phyloP scores from a whole-genome alignment of 768 basidiomycete genomes.

The Wakefieldia striispora region DNA sequence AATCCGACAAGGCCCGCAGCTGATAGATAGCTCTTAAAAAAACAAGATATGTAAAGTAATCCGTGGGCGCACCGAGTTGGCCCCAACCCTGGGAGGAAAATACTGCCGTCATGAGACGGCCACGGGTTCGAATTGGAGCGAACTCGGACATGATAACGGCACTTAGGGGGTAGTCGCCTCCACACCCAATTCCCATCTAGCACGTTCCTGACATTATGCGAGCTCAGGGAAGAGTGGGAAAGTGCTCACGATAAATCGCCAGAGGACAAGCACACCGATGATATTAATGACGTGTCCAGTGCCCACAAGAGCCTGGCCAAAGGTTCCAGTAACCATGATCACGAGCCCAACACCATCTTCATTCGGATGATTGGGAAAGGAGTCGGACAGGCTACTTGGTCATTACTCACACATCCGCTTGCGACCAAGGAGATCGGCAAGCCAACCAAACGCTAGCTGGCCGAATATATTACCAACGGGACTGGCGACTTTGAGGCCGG shows the following conservation, averaged over 20 bases:
- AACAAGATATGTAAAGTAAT: neutral
- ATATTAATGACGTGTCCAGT: constrained; percentile 58
- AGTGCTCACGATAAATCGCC: constrained; percentile 67
- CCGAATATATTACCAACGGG: constrained; percentile 73
- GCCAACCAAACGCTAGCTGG: constrained; percentile 73
- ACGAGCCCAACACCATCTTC: constrained; percentile 55
- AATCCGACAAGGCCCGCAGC: constrained; percentile 67
- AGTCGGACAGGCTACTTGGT: neutral
- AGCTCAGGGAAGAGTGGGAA: neutral
- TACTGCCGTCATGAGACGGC: constrained; percentile 85
- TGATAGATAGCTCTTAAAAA: constrained; percentile 19
- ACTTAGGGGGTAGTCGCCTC: constrained; percentile 81
- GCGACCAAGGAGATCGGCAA: constrained; percentile 73
- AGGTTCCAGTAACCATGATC: constrained; percentile 74
- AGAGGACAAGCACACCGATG: constrained; percentile 71
- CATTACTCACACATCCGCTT: constrained; percentile 70
- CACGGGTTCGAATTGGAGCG: constrained; percentile 70
- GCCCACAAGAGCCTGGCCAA: constrained; percentile 76
- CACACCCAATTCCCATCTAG: constrained; percentile 78
- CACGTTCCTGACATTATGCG: neutral
- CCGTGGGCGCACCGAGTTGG: constrained; percentile 56
- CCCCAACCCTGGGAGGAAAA: constrained; percentile 91
- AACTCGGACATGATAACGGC: constrained; percentile 92
- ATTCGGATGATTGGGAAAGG: constrained; percentile 3
- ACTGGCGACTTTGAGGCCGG: constrained; percentile 75